Evolutionary conservation across 2,329 filamentous ascomycete genomes (phyloP), one percentile per base, ranked within the genome.

Genomic region (Geosmithia morbida): DNA sequence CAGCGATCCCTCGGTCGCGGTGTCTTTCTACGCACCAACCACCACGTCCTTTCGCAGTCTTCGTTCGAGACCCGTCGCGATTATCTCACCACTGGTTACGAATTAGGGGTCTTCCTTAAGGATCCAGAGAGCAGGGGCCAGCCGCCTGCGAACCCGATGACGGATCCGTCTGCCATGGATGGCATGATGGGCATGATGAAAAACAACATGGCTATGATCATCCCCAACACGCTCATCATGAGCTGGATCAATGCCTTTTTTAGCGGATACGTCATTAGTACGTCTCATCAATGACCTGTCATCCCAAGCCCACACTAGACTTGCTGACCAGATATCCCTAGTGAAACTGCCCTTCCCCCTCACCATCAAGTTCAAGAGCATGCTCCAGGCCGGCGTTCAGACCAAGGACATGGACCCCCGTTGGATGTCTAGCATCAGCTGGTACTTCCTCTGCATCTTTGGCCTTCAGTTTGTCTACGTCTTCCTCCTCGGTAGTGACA

Each of bases 141-240:
- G 67, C 84, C 88, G 2, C 83, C 88, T 18, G 80, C 87, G 39
- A 98, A 97, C 66, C 92, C 92, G 3, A 88, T 98, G 79, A 86
- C 84, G 11, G 92, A 98, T 63, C 94, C 94, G 19, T 84, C 84
- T 44, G 87, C 87, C 49, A 98, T 98, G 92, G 94, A 98, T 61
- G 90, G 89, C 55, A 98, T 98, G 92, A 98, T 98, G 92, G 90
- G 92, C 55, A 95, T 95, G 87, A 94, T 98, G 87, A 98, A 98
- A 77, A 89, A 89, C 49, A 95, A 98, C 62, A 95, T 98, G 85
- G 90, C 92, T 53, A 98, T 97, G 92, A 97, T 98, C 71, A 87
- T 98, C 49, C 92, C 92, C 45, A 95, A 98, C 66, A 97, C 89
- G 6, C 68, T 98, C 61, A 98, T 98, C 56, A 98, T 98, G 92